Base-by-base conservation (phyloP, 495 filamentous ascomycete species). In the Opeltia flavorubescens region DNA sequence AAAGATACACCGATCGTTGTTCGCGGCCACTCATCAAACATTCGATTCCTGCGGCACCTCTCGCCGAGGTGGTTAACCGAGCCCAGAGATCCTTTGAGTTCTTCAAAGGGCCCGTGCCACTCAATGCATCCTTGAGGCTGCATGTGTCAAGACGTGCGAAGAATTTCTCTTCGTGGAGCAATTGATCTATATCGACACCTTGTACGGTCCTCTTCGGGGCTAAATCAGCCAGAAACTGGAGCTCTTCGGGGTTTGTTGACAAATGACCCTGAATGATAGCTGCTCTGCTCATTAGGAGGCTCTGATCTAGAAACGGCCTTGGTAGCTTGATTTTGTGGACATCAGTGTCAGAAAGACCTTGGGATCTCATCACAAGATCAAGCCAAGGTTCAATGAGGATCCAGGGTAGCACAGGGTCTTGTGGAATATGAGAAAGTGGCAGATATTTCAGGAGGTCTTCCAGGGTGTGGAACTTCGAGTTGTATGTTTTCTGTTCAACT, bases 81-180 rank as follows among this genome's bases (percentile, higher is more conserved):
- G 55, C 49, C 27, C 63, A 47, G 13, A 59, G 44, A 2, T 62
- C 55, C 0, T 53, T 36, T 2, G 46, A 43, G 1, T 47, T 50
- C 25, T 43, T 41, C 11, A 64, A 12, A 15, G 56, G 29, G 6
- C 50, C 33, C 18, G 54, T 36, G 0, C 59, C 60, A 1, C 49
- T 43, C 8, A 41, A 45, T 6, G 49, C 59, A 21, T 65, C 63
- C 43, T 61, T 62, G 5, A 59, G 31, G 6, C 62, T 62, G 31
- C 56, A 66, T n/a, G 55, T 52, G 3, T 52, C 55, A 8, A 65
- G 50, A n/a, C 61, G 47, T 38, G 58, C 51, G 26, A 63, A 65
- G 9, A 58, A 54, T 9, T 56, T 60, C 17, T 50, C 21, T 0
- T 46, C 44, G 12, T 59, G 56, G 35, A 62, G 60, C 13, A 39